phyloP scores from a whole-genome alignment of 192 early-diverging fungal genomes.

The Chytriomyces confervae region DNA sequence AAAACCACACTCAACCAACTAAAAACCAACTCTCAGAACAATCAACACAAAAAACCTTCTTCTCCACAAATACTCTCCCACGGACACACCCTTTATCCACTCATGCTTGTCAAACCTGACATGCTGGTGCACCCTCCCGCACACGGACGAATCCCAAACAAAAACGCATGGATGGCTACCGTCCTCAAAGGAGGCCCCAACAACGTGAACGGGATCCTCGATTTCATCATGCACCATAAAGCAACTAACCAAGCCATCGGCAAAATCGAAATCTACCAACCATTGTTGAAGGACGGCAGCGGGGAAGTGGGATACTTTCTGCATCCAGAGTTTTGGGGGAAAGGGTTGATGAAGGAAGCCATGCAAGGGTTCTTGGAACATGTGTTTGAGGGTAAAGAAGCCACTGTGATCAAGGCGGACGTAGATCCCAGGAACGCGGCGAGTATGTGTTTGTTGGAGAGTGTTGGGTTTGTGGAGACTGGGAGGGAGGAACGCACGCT shows the following conservation, averaged over 20 bases:
- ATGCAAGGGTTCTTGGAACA: not conserved
- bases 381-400: not conserved
- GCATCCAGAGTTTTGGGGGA: slow-evolving; percentile 4
- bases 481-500: not conserved
- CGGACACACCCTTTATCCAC: not conserved
- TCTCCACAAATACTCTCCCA: not conserved
- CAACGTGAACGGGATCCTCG: slow-evolving; percentile 21
- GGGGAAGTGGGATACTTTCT: slow-evolving; percentile 18
- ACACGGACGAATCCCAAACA: not conserved
- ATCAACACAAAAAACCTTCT: not conserved
- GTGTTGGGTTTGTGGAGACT: slow-evolving; percentile 7
- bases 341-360: slow-evolving; percentile 11
- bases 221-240: slow-evolving; percentile 22
- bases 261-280: slow-evolving; percentile 8
- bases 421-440: slow-evolving; percentile 15
- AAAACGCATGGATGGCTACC: not conserved
- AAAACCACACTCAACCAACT: not conserved
- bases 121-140: slow-evolving; percentile 5
- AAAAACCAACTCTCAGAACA: not conserved
- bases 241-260: not conserved
- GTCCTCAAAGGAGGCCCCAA: not conserved
- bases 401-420: not conserved
- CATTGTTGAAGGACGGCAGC: not conserved
- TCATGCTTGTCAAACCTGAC: not conserved
- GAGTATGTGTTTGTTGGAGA: slow-evolving; percentile 10